Conservation (phyloP, 768 basidiomycete species). For the Mycena belliarum region DNA sequence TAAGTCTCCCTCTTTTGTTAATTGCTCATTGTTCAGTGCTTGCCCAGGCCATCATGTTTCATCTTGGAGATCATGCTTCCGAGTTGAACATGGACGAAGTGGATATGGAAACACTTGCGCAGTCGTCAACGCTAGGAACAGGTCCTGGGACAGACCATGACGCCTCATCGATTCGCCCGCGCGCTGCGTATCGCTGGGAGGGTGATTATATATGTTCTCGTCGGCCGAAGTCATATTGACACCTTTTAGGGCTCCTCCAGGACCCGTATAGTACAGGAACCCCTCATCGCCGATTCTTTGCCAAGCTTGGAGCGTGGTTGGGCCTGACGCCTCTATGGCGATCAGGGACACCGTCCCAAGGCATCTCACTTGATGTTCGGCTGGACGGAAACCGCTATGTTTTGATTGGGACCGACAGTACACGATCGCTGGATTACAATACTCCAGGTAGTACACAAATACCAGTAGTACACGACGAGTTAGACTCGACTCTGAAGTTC, state of each 20-base stretch:
- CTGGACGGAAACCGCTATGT: conserved; percentile 62
- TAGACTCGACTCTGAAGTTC: too few relatives aligned
- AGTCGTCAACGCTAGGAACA: conserved; percentile 54
- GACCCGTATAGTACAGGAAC: conserved; percentile 48
- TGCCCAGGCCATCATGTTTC: conserved; percentile 59
- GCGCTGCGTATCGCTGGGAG: conserved; percentile 72
- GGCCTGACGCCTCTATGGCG: conserved; percentile 68
- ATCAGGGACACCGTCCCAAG: conserved; percentile 48
- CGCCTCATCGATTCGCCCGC: conserved; percentile 55
- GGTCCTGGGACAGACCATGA: conserved; percentile 76
- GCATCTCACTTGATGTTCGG: conserved; percentile 60
- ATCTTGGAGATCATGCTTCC: conserved; percentile 51
- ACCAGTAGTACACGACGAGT: neutral
- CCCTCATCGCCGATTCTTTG: conserved; percentile 38
- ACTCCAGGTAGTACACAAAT: too few relatives aligned
- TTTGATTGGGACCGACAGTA: conserved; percentile 30
- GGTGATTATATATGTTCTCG: neutral
- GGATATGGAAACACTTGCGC: conserved; percentile 51
- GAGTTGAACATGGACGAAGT: conserved; percentile 68
- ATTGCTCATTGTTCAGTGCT: neutral
- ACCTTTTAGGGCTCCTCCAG: conserved; percentile 46
- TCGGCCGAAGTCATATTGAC: neutral
- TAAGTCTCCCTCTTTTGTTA: conserved; percentile 30
- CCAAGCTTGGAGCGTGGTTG: conserved; percentile 68
- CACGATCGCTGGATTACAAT: neutral